Base-by-base conservation (phyloP, 2,329 filamentous ascomycete genomes). In the Fusarium algeriense region DNA sequence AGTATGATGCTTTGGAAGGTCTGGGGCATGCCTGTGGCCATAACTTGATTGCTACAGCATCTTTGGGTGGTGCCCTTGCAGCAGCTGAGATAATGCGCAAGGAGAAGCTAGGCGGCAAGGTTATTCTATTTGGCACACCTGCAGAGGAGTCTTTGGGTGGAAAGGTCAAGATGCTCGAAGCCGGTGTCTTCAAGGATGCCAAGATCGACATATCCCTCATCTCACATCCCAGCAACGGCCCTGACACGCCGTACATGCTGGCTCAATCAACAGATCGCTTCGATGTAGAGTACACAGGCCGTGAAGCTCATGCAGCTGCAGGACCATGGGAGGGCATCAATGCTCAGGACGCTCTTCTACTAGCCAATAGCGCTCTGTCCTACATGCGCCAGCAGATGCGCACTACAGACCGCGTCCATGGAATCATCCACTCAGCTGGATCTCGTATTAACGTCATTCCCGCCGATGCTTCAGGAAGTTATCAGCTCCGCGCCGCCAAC, bases 391-490 rank as follows among this genome's bases (percentile, higher is more conserved):
- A 75, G 19, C 71, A 75, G 15, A 73, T 67, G 37, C 67, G 67
- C 7, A 50, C 63, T 9, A 60, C 71, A 1, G 69, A 75, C 17
- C 67, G 66, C 3, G 60, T 75, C 7, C 73, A 75, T 5, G 71
- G 73, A 3, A 73, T 74, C 23, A 67, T 75, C 12, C 45, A 64
- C 4, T 70, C 71, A 2, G 73, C 65, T 0, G 73, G 73, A n/a
- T 60, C 30, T 0, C 69, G 74, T 0, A 73, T 73, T 7, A 77
- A 77, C 8, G 63, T 77, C 35, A 76, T 77, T 3, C 75, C 75
- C 0, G 64, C 63, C 1, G 90, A 91, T 7, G 87, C 88, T 23
- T 87, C 85, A 43, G 86, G 86, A 74, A 91, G 89, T 9, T 89
- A 81, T 72, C 87, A 86, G 43, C 84, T 89, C 73, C 89, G 88